Base-by-base conservation (phyloP, 441 rosid species). In the Biscutella laevigata region DNA sequence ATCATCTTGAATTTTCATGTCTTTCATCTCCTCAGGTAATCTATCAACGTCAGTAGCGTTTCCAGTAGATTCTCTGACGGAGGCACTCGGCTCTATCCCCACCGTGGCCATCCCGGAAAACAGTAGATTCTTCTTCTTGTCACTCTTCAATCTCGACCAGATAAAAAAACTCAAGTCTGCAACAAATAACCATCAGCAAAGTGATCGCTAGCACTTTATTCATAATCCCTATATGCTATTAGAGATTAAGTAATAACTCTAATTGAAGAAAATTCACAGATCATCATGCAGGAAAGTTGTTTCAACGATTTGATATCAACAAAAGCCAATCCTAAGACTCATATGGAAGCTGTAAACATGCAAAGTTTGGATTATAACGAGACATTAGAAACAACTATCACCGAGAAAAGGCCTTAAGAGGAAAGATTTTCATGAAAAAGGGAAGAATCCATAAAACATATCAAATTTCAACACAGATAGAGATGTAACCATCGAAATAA, bases 1-100 rank as follows among this genome's bases (percentile, higher is more conserved):
- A 56, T 84, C 96, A 57, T 87, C 95, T 72, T 83, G 77, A 48
- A 91, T 87, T 62, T 81, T 91, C 98, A 91, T 87, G 62, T 76
- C 85, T 51, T 84, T 87, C 86, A 91, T 81, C 74, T 87, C 94
- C 27, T 76, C 80, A 10, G 94, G 98, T 67, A 91, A 73, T 66
- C 69, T 80, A 74, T 84, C 98, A 42, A 67, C 86, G 53, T 79
- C 82, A 16, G 68, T 72, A 25, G 69, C 37, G 57, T 79, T 74
- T 61, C 73, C 79, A 50, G 59, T 53, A 27, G 73, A 64, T 39
- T 79, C 82, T 67, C 83, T 77, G 43, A 76, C 59, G 33, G 84
- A 77, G 17, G 80, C 64, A 58, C 76, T 36, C 24, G 84, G 77
- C 43, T 46, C 76, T 49, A 80, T 61, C 42, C 81, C 75, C 48